Percentiles rank a stretch among this genome's conserved stretches.
phyloP scores from a whole-genome alignment of 2,329 filamentous ascomycete species.

The Sporothrix humicola region DNA sequence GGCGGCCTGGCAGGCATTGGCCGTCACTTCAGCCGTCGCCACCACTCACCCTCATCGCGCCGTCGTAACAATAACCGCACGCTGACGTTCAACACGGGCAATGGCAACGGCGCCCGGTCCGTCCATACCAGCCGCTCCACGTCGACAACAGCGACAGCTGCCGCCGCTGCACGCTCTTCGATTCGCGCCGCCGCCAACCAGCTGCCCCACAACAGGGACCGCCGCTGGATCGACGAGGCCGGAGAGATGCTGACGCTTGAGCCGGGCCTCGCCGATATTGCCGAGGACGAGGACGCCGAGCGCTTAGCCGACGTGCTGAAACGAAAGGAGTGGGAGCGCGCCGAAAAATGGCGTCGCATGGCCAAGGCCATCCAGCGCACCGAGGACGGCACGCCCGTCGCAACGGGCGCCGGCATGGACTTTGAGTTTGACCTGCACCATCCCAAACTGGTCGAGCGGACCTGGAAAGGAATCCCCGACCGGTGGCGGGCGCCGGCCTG shows the following conservation, averaged over 20 bases:
- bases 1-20: constrained; percentile 17
- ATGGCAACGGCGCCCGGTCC: constrained; percentile 62
- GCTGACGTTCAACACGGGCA: not conserved
- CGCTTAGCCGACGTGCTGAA: constrained; percentile 62
- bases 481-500: constrained; percentile 92
- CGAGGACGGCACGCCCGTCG: constrained; percentile 47
- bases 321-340: constrained; percentile 65
- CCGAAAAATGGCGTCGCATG: constrained; percentile 73
- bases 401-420: constrained; percentile 55
- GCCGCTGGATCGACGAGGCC: constrained; percentile 67
- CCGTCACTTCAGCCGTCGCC: constrained; percentile 19
- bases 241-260: constrained; percentile 69
- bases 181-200: constrained; percentile 64
- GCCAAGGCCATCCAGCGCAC: constrained; percentile 58
- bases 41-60: not conserved
- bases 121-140: constrained; percentile 58
- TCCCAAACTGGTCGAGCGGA: constrained; percentile 85
- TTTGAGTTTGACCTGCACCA: constrained; percentile 82
- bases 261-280: constrained; percentile 61
- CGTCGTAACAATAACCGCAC: not conserved
- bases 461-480: constrained; percentile 98
- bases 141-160: constrained; percentile 44
- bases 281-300: constrained; percentile 61
- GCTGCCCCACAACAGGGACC: constrained; percentile 65
- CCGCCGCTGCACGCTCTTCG: constrained; percentile 58